These are phyloP conservation scores for Hortiboletus campestris DNA, from an alignment of 768 basidiomycete genomes.

Conservation along the genomic window DNA sequence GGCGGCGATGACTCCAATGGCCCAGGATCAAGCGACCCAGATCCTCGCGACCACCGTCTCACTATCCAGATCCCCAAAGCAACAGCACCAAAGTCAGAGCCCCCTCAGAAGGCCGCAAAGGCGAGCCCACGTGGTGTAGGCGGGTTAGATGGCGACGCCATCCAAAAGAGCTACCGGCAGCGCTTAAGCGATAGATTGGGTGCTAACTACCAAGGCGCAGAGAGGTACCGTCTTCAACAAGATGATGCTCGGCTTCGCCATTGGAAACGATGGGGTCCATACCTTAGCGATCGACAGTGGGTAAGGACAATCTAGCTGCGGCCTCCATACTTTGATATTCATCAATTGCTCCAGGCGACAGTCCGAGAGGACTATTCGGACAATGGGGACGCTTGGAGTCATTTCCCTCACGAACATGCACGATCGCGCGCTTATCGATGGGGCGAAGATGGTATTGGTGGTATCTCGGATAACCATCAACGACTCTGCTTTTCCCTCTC, in stretches of 20 bases:
- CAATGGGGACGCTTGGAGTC: conserved; percentile 94
- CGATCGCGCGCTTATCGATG: conserved; percentile 94
- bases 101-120: conserved; percentile 40
- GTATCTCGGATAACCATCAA: conserved; percentile 96
- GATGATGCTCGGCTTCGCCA: conserved; percentile 77
- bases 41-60: conserved; percentile 37
- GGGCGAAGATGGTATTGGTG: conserved; percentile 98
- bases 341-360: conserved; percentile 64
- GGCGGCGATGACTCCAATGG: conserved; percentile 31
- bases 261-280: conserved; percentile 99
- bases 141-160: conserved; percentile 8
- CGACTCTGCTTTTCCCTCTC: conserved; percentile 87
- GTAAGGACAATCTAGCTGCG: conserved; percentile 42
- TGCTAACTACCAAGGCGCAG: conserved; percentile 71
- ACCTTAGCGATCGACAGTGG: conserved; percentile 97
- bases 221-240: conserved; percentile 82
- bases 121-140: conserved; percentile 23
- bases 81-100: conserved; percentile 27
- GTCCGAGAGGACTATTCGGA: conserved; percentile 98
- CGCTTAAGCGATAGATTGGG: conserved; percentile 65
- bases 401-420: conserved; percentile 92
- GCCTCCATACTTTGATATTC: conserved; percentile 4
- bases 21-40: conserved; percentile 22
- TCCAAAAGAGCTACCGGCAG: conserved; percentile 52
- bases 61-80: conserved; percentile 74